Evolutionary conservation across 2,329 filamentous ascomycete species (phyloP), one percentile per base, ranked within the genome.

Genomic region (Colletotrichum sp.): DNA sequence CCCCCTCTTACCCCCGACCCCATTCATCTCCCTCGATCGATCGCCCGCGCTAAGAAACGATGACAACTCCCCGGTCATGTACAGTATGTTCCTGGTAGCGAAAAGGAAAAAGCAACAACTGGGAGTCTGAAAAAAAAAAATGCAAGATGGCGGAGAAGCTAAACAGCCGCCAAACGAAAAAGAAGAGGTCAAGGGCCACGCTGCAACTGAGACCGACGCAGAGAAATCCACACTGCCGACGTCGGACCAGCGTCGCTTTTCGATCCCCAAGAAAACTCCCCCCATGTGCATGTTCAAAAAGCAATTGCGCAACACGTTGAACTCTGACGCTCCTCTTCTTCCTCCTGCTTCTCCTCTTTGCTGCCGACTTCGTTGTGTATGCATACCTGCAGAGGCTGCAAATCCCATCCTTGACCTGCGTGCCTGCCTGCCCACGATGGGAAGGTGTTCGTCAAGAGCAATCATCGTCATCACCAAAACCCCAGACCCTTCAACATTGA

Each of bases 11-110:
- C 28, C 24, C 55, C 26, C 59, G n/a, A 30, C 10, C 30, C 59
- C 18, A n/a, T 63, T 28, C 62, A 26, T 26, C 70, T 64, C 73
- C 70, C 59, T 76, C 73, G 70, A 76, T 73, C 73, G 73, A 76
- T 76, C 73, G 59, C 64, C 44, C 21, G 30, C 70, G 44, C 70
- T 69, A 73, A 18, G 59, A 52, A 32, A 49, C 39, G 57, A 69
- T 76, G 70, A 49, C 70, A 76, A 69, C 44, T 66, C 69, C 49
- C 69, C 28, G 63, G 55, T 32, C 16, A 73, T 44, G 69, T 72
- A 44, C 52, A 66, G 5, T 24, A 49, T 62, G 13, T n/a, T 16
- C 32, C 26, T 74, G 32, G 65, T 24, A 49, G 39, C 13, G 16
- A 44, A 44, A 44, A 39, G 18, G 8, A 72, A 67, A 49, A 64